A percentile compares a stretch with the other conserved stretches of the same genome.
Evolutionary conservation across 1,284 basidiomycete species (phyloP).

Genomic region (Sphaerobolus stellatus): DNA sequence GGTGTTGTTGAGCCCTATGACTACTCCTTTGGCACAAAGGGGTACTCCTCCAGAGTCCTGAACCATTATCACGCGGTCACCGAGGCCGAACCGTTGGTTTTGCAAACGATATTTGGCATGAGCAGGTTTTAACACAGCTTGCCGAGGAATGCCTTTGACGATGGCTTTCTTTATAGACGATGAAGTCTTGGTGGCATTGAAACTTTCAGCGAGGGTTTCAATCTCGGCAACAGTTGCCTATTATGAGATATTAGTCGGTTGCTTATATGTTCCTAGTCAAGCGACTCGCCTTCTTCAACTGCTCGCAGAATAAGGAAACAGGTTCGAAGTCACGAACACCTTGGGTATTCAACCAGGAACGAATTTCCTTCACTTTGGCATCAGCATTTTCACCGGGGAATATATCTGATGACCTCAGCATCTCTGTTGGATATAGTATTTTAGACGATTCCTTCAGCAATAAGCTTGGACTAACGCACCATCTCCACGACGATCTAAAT

Average conservation of each 20-base stretch:
- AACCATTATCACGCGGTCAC: constrained; percentile 96
- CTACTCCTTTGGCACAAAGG: constrained; percentile 88
- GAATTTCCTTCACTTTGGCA: constrained; percentile 71
- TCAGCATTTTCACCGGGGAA: constrained; percentile 70
- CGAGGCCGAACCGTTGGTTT: constrained; percentile 86
- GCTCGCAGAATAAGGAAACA: constrained; percentile 90
- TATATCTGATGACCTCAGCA: constrained; percentile 73
- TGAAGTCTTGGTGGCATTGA: constrained; percentile 59
- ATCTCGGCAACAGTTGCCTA: constrained; percentile 79
- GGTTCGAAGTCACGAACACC: constrained; percentile 90
- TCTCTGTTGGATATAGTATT: constrained; percentile 51
- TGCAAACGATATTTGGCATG: constrained; percentile 90
- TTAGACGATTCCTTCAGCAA: neutral
- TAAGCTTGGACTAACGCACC: constrained; percentile 45
- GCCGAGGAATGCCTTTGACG: constrained; percentile 90
- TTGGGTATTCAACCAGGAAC: constrained; percentile 83
- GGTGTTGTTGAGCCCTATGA: constrained; percentile 83
- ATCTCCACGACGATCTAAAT: constrained; percentile 66
- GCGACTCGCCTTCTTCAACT: constrained; percentile 73
- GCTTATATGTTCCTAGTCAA: neutral
- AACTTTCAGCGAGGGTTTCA: constrained; percentile 69
- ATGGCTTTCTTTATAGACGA: constrained; percentile 82
- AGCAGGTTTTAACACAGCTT: constrained; percentile 90
- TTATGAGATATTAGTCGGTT: neutral
- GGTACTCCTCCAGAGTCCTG: constrained; percentile 95